Percentiles rank a stretch among this genome's conserved stretches.
These are phyloP conservation scores for Sporothrix pseudoabietina DNA, from an alignment of 2,329 filamentous ascomycete genomes.

Conservation along the genomic window DNA sequence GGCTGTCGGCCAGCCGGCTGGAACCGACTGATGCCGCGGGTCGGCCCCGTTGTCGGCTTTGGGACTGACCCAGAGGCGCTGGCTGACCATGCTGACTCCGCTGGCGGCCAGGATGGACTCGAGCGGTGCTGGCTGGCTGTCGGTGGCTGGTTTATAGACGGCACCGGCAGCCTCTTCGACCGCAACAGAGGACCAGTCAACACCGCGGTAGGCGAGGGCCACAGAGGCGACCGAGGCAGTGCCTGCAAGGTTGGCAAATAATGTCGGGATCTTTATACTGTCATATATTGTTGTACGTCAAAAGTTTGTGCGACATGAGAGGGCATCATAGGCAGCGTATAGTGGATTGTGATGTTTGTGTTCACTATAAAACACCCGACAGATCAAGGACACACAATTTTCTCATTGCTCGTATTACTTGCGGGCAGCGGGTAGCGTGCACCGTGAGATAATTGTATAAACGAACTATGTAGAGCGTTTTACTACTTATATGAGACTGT, in stretches of 20 bases:
- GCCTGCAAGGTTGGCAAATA: background rate
- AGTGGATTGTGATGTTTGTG: background rate
- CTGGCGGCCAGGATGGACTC: conserved; percentile 63
- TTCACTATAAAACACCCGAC: background rate
- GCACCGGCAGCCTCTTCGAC: conserved; percentile 64
- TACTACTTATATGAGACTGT: too few species aligned
- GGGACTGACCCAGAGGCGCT: conserved; percentile 69
- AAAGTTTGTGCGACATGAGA: background rate
- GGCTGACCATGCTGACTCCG: conserved; percentile 70
- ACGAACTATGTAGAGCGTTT: background rate
- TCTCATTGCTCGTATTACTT: background rate
- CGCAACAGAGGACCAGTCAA: conserved; percentile 69
- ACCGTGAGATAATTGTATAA: background rate
- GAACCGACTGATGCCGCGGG: conserved; percentile 62
- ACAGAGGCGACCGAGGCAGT: background rate
- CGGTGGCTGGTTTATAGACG: conserved; percentile 57
- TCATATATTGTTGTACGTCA: background rate
- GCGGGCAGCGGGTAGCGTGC: background rate
- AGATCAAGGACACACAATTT: background rate
- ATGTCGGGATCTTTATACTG: background rate
- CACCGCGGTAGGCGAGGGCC: conserved; percentile 62
- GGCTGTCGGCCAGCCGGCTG: conserved; percentile 62
- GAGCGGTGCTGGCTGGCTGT: conserved; percentile 55
- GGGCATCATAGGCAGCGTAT: background rate
- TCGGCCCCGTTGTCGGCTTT: conserved; percentile 66